Percentiles rank a stretch among this genome's conserved stretches.
These are phyloP conservation scores for Erythrobasidium hasegawianum DNA, from an alignment of 1,284 basidiomycete species.

Conservation along the genomic window DNA sequence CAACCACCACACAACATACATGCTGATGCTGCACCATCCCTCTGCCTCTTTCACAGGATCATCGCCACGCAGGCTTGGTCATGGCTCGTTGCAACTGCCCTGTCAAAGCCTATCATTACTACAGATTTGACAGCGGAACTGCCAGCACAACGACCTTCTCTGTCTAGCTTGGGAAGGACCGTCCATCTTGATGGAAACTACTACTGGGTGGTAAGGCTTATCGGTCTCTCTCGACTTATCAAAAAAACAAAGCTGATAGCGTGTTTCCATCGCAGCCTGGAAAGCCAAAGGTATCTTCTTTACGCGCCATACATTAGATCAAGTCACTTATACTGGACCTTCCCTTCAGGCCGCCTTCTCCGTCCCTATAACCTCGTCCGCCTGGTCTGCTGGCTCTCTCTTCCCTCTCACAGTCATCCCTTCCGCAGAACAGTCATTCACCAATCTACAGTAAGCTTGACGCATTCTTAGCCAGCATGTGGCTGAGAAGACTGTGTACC, in stretches of 20 bases:
- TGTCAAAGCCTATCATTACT: background rate
- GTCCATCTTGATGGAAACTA: conserved; percentile 21
- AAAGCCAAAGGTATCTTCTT: conserved; percentile 26
- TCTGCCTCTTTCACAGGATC: conserved; percentile 5
- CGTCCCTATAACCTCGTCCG: background rate
- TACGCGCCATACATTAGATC: no score
- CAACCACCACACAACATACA: no score
- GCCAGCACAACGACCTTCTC: background rate
- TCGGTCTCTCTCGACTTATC: background rate
- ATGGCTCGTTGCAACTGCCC: background rate
- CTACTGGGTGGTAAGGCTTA: conserved; percentile 25
- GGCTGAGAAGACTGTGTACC: background rate
- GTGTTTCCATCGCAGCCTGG: conserved; percentile 18
- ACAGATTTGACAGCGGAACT: background rate
- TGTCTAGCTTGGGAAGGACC: conserved; percentile 17
- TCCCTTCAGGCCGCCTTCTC: background rate
- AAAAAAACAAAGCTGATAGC: background rate
- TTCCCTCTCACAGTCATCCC: conserved; percentile 20
- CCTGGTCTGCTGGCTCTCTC: conserved; percentile 4
- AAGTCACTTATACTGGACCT: no score
- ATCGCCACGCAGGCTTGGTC: conserved; percentile 24
- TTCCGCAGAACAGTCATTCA: conserved; percentile 3
- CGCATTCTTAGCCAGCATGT: background rate
- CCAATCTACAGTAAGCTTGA: background rate
- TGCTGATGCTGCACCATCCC: background rate